phyloP scores from a whole-genome alignment of 2,329 filamentous ascomycete genomes.

The Monilinia fructigena region DNA sequence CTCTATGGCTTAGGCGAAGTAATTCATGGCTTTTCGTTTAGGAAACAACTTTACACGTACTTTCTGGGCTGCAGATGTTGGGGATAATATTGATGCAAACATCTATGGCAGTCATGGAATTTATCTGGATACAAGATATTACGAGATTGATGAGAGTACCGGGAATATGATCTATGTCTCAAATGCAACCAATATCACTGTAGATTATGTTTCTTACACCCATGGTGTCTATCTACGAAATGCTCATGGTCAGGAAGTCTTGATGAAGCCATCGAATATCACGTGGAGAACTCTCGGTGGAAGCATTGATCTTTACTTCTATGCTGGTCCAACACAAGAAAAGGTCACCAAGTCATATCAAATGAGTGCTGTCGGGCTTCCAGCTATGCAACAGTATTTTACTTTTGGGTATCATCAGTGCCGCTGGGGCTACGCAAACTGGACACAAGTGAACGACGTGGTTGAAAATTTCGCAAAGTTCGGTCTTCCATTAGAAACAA shows the following conservation, averaged over 20 bases:
- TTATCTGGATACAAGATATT: slow-evolving; percentile 79
- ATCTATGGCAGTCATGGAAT: slow-evolving; percentile 73
- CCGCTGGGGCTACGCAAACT: slow-evolving; percentile 77
- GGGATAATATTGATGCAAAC: slow-evolving; percentile 57
- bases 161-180: slow-evolving; percentile 54
- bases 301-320: slow-evolving; percentile 76
- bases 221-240: slow-evolving; percentile 79
- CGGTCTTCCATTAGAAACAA: slow-evolving; percentile 68
- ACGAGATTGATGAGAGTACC: slow-evolving; percentile 50
- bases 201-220: slow-evolving; percentile 63
- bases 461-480: slow-evolving; percentile 64
- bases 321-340: slow-evolving; percentile 66
- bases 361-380: slow-evolving; percentile 63
- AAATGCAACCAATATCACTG: slow-evolving; percentile 52
- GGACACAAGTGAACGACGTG: slow-evolving; percentile 64
- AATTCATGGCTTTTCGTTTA: slow-evolving; percentile 68
- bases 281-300: slow-evolving; percentile 76
- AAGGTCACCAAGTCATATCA: slow-evolving; percentile 72
- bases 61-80: slow-evolving; percentile 66
- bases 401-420: slow-evolving; percentile 82
- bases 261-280: slow-evolving; percentile 61
- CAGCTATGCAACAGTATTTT: slow-evolving; percentile 79
- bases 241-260: slow-evolving; percentile 71
- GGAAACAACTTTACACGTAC: slow-evolving; percentile 70
- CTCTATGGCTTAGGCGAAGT: slow-evolving; percentile 73